phyloP scores from a whole-genome alignment of 495 filamentous ascomycete species.

The Cudoniella acicularis region DNA sequence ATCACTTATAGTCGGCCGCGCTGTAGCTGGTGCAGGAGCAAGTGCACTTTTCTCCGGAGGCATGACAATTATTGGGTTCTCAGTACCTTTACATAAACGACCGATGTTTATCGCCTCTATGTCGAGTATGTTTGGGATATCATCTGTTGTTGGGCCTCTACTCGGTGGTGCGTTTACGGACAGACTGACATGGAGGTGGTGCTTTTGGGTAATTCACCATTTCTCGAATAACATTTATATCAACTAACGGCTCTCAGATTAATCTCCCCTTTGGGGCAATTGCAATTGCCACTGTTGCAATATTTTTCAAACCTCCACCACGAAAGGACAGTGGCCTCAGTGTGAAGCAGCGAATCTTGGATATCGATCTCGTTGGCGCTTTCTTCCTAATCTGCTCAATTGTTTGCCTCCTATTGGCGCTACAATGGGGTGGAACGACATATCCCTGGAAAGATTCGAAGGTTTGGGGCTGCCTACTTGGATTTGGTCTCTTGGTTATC shows the following conservation, averaged over 20 bases:
- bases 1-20: conserved; percentile 61
- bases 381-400: conserved; percentile 37
- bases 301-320: conserved; percentile 49
- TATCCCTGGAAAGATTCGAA: conserved; percentile 40
- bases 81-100: conserved; percentile 63
- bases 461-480: conserved; percentile 27
- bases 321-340: conserved; percentile 24
- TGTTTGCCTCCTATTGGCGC: conserved; percentile 44
- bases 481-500: conserved; percentile 41
- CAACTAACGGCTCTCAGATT: conserved; percentile 36
- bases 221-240: neutral
- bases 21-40: conserved; percentile 56
- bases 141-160: conserved; percentile 45
- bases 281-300: conserved; percentile 34
- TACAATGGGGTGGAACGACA: conserved; percentile 50
- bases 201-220: conserved; percentile 36
- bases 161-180: conserved; percentile 64
- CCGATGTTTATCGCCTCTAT: conserved; percentile 72
- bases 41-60: conserved; percentile 50
- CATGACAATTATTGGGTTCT: conserved; percentile 28
- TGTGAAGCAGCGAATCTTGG: conserved; percentile 37
- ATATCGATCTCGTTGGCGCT: conserved; percentile 24
- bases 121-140: conserved; percentile 55
- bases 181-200: conserved; percentile 57
- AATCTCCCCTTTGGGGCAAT: conserved; percentile 59